Evolutionary conservation across 2,329 filamentous ascomycete species (phyloP).

Genomic region (Aspergillus sp.): DNA sequence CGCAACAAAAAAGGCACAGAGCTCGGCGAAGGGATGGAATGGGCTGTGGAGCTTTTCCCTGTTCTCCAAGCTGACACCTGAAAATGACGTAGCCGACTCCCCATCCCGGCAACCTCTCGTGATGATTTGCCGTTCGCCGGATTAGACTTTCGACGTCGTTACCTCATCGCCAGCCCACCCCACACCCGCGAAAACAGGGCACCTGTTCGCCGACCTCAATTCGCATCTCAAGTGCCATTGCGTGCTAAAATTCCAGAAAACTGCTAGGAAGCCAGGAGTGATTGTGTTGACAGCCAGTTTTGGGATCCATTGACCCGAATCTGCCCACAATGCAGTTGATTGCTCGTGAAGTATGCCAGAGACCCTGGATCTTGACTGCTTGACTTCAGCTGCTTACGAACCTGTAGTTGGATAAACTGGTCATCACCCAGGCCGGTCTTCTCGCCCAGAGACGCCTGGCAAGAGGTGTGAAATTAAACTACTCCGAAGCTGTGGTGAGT

Average conservation of each 20-base stretch:
- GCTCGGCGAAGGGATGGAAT: too few species aligned
- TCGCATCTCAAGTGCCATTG: too few species aligned
- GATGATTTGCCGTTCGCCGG: too few species aligned
- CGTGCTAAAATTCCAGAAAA: neutral
- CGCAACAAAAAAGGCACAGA: too few species aligned
- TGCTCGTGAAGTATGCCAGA: neutral
- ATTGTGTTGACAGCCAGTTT: neutral
- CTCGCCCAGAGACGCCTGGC: neutral
- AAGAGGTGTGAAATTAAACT: neutral
- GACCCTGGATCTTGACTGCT: neutral
- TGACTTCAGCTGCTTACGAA: neutral
- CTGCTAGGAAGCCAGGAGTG: neutral
- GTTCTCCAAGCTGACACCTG: too few species aligned
- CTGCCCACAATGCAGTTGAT: neutral
- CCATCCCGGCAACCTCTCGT: too few species aligned
- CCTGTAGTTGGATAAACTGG: conserved; percentile 2
- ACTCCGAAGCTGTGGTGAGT: neutral
- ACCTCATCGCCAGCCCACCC: too few species aligned
- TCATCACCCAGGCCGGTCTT: neutral
- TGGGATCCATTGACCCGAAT: neutral
- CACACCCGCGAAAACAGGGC: too few species aligned
- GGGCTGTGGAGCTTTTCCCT: too few species aligned
- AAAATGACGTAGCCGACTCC: too few species aligned
- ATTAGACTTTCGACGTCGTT: too few species aligned
- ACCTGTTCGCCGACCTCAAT: too few species aligned